Base-by-base conservation (phyloP, 306 rosid genomes). In the Pterocarpus macrocarpus region DNA sequence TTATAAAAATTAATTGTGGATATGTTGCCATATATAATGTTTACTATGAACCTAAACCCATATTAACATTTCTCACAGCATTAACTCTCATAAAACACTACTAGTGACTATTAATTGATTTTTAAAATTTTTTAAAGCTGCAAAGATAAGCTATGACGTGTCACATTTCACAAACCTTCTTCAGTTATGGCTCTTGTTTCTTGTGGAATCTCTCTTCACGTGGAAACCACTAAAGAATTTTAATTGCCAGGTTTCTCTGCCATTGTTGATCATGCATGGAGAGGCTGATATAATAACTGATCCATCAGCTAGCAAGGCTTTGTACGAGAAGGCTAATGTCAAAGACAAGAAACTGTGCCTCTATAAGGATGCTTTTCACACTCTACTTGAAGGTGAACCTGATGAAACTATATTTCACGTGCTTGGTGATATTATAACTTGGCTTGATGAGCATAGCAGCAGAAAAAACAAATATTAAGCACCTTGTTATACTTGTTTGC, bases 241-340 rank as follows among this genome's bases (percentile, higher is more conserved):
- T 28, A 35, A 45, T 70, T 76, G 61, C 36, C 41, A 87, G 90
- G 90, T 87, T 22, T 87, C 84, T 73, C 84, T 87, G 62, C 90
- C 90, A 69, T 62, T 87, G 69, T 74, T 87, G 84, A 84, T 87
- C 82, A 87, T 87, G 90, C 90, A 87, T 87, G 90, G 90, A 73
- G 90, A 84, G 15, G 85, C 88, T 61, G 90, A 87, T 65, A 81
- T 84, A 69, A 87, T 87, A 81, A 81, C 90, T 8, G 90, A 87
- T 69, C 90, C 90, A 73, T 84, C 88, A 62, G 90, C 90, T 45
- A 87, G 88, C 77, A 81, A 87, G 79, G 90, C 87, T 30, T 81
- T 87, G 81, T 81, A 83, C 5, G 69, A 83, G 77, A 83, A 77
- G 80, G 90, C 90, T 30, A 87, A 71, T 61, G 79, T 57, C n/a